Conservation (phyloP, 2,329 filamentous ascomycete species). For the Claviceps digitariae region DNA sequence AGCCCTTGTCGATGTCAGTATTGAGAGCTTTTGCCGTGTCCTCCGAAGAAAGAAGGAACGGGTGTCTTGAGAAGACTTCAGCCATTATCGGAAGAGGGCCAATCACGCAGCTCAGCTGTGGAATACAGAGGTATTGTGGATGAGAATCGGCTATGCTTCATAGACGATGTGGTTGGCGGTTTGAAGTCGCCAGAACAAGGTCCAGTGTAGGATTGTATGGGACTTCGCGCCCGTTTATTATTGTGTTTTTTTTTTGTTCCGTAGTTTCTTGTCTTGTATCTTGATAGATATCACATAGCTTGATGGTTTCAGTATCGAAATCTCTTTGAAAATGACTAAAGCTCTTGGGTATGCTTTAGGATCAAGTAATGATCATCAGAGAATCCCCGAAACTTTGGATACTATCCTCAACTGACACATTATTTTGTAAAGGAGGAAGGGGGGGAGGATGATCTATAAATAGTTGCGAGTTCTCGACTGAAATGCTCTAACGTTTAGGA, state of each 20-base stretch:
- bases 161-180: constrained; percentile 7
- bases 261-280: not conserved
- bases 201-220: not conserved
- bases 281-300: not conserved
- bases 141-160: constrained; percentile 9
- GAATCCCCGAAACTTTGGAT: not conserved
- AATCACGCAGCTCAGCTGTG: constrained; percentile 7
- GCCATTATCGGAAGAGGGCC: constrained; percentile 15
- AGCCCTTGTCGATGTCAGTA: constrained; percentile 53
- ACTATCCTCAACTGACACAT: not conserved
- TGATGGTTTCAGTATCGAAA: too few relatives aligned
- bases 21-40: constrained; percentile 49
- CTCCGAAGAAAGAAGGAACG: constrained; percentile 46
- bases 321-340: not conserved
- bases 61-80: constrained; percentile 36
- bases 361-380: not conserved
- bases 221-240: not conserved
- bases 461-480: not conserved
- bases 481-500: not conserved
- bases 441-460: not conserved
- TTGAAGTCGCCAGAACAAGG: not conserved
- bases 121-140: constrained; percentile 4
- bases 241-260: not conserved
- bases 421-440: not conserved
- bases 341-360: not conserved